Conservation (phyloP, 2,329 filamentous ascomycete genomes). For the Venturia asperata region DNA sequence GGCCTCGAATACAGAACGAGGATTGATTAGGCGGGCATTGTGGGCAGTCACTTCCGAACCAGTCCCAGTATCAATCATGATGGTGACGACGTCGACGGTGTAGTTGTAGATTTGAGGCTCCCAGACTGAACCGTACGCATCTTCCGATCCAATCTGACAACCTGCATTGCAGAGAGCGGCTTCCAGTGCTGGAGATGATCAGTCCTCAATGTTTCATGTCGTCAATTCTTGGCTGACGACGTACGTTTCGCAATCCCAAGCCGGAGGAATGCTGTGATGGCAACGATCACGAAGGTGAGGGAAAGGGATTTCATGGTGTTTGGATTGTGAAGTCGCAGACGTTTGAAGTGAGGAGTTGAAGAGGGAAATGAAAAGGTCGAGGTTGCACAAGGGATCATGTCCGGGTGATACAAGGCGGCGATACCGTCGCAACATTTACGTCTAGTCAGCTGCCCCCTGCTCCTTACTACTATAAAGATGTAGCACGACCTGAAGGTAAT, state of each 20-base stretch:
- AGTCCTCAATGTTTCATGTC: background rate
- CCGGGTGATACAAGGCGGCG: too few species aligned
- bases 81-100: background rate
- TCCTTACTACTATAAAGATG: too few species aligned
- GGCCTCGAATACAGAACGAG: background rate
- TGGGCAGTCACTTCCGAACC: background rate
- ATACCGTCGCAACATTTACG: too few species aligned
- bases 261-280: background rate
- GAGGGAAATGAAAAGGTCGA: background rate
- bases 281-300: background rate
- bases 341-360: background rate
- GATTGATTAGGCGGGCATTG: background rate
- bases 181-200: background rate
- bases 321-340: background rate
- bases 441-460: too few species aligned
- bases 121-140: slow-evolving; percentile 8
- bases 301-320: background rate
- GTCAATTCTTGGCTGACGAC: background rate
- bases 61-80: background rate
- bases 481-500: too few species aligned
- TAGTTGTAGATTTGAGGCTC: slow-evolving; percentile 10
- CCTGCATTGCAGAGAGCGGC: background rate
- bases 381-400: too few species aligned
- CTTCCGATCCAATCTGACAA: background rate
- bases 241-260: background rate